phyloP scores from a whole-genome alignment of 2,329 filamentous ascomycete genomes.

The Trichoderma asperellum region DNA sequence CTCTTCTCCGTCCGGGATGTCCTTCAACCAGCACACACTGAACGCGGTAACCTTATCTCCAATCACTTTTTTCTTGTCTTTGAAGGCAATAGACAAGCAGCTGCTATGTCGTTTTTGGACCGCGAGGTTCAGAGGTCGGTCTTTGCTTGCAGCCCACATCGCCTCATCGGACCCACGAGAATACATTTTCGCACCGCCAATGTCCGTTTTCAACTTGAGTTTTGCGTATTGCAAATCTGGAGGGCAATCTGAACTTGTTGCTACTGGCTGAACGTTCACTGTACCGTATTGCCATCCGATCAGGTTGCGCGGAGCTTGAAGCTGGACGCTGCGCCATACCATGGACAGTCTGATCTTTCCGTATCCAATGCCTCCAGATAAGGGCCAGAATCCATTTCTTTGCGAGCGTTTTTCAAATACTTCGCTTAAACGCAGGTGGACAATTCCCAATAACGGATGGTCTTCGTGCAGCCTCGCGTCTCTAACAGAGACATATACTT shows the following conservation, averaged over 20 bases:
- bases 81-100: slow-evolving; percentile 61
- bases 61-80: slow-evolving; percentile 41
- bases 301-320: slow-evolving; percentile 61
- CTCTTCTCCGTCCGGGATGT: slow-evolving; percentile 70
- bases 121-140: slow-evolving; percentile 51
- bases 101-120: slow-evolving; percentile 62
- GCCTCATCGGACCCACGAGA: slow-evolving; percentile 46
- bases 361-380: slow-evolving; percentile 73
- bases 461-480: slow-evolving; percentile 71
- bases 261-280: slow-evolving; percentile 62
- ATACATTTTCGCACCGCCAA: slow-evolving; percentile 63
- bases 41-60: slow-evolving; percentile 53
- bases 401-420: slow-evolving; percentile 67
- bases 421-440: slow-evolving; percentile 67
- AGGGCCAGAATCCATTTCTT: slow-evolving; percentile 66
- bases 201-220: slow-evolving; percentile 62
- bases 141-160: slow-evolving; percentile 59
- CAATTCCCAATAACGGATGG: slow-evolving; percentile 69
- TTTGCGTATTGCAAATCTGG: slow-evolving; percentile 51
- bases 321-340: slow-evolving; percentile 71
- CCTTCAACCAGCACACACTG: slow-evolving; percentile 68
- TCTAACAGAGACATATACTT: slow-evolving; percentile 69
- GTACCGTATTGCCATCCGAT: slow-evolving; percentile 75
- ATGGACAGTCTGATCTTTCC: slow-evolving; percentile 70
- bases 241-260: slow-evolving; percentile 50